Base-by-base conservation (phyloP, 345 rosid genomes). In the Kandelia obovata region DNA sequence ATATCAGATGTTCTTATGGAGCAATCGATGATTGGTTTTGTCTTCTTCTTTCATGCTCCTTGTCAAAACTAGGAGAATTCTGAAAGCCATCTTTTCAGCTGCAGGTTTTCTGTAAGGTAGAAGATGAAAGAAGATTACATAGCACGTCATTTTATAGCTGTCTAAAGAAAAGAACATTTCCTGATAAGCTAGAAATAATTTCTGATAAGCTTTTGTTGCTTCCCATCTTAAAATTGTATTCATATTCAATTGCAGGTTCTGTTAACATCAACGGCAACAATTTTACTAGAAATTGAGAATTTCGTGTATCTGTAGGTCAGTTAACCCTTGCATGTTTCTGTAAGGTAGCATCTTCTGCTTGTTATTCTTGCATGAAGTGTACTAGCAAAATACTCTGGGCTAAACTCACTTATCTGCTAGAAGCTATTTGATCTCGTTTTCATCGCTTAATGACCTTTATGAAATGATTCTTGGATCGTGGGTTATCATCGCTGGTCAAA, bases 201-300 rank as follows among this genome's bases (percentile, higher is more conserved):
- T 5, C 4, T 31, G 16, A 65, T 53, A 37, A 34, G 17, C 32
- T 62, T 34, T n/a, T 13, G 37, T 47, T 31, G 25, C 23, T 26
- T 35, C 53, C 56, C 59, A 8, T 13, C 35, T 62, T 21, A 31
- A 53, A 53, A 37, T 70, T 55, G 57, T 10, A 25, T 53, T 71
- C 63, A 47, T 70, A 32, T 62, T 58, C 16, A 53, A 46, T 65
- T 52, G 62, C 55, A 58, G 70, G 69, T 57, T 65, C 35, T 59
- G 37, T 26, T 43, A 53, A 46, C 63, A 43, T 16, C 43, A 6
- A 28, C 26, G 15, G 27, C 7, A 21, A 60, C 55, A 51, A 25
- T 16, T 6, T 25, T 21, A 64, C 60, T 35, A 27, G 57, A n/a
- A 58, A 26, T 60, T 61, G 60, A 51, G 20, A 56, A 69, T 49